These are phyloP conservation scores for Penicillium canariense DNA, from an alignment of 495 filamentous ascomycete species.

Conservation along the genomic window DNA sequence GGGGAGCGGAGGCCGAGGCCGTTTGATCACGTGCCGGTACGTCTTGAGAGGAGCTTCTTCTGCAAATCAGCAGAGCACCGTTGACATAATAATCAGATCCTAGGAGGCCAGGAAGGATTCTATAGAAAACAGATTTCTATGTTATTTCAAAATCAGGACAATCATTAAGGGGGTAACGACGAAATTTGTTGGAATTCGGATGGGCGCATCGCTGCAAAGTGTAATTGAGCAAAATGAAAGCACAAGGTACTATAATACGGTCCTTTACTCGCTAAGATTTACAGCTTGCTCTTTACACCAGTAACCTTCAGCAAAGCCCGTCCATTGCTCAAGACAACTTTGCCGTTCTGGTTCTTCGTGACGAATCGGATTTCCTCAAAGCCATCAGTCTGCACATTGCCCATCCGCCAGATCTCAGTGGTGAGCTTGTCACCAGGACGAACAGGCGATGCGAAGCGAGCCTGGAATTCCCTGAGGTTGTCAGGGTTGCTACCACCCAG, in stretches of 20 bases:
- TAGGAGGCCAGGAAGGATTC: no score
- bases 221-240: not conserved
- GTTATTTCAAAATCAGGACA: no score
- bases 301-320: constrained; percentile 69
- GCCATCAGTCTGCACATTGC: constrained; percentile 55
- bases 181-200: not conserved
- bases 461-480: constrained; percentile 83
- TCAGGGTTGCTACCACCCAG: constrained; percentile 73
- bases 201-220: not conserved
- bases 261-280: constrained; percentile 5
- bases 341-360: constrained; percentile 64
- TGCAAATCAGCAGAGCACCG: no score
- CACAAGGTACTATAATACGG: not conserved
- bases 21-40: constrained; percentile 5
- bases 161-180: no score
- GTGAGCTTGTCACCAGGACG: constrained; percentile 60
- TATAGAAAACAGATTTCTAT: no score
- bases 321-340: constrained; percentile 81
- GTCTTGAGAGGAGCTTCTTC: not conserved
- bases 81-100: no score
- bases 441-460: constrained; percentile 81
- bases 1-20: constrained; percentile 7
- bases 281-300: constrained; percentile 64
- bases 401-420: constrained; percentile 50
- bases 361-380: constrained; percentile 82